phyloP scores from a whole-genome alignment of 345 rosid species.

The Linum lewisii region DNA sequence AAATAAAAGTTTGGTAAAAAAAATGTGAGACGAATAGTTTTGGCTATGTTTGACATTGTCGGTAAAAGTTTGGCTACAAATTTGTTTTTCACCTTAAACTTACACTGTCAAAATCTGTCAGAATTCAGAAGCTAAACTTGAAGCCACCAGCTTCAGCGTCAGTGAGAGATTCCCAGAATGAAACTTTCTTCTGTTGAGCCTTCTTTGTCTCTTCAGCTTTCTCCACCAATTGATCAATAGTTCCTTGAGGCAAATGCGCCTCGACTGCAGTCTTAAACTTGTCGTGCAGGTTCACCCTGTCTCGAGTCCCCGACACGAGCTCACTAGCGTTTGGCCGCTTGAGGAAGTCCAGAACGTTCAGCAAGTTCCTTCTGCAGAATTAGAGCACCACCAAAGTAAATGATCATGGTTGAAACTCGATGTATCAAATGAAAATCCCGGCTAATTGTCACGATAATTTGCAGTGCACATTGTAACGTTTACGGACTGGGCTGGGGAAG shows the following conservation, averaged over 20 bases:
- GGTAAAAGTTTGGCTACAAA: too few relatives aligned
- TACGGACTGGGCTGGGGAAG: too few relatives aligned
- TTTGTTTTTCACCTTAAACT: too few relatives aligned
- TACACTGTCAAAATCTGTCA: too few relatives aligned
- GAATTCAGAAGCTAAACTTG: conserved; percentile 74
- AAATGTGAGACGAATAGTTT: too few relatives aligned
- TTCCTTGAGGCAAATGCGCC: conserved; percentile 42
- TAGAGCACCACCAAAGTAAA: background rate
- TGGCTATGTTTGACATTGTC: too few relatives aligned
- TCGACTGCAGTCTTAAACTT: conserved; percentile 70
- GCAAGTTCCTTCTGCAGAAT: conserved; percentile 65
- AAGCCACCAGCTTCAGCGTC: conserved; percentile 65
- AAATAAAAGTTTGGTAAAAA: too few relatives aligned
- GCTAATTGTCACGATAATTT: too few relatives aligned
- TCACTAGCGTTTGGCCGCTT: conserved; percentile 75
- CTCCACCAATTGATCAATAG: conserved; percentile 38
- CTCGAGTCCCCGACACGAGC: conserved; percentile 81
- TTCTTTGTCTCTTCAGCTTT: conserved; percentile 42
- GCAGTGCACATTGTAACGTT: too few relatives aligned
- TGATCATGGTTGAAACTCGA: background rate
- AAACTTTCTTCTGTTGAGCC: conserved; percentile 41
- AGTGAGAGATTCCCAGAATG: conserved; percentile 73
- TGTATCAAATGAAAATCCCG: background rate
- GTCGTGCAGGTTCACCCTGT: conserved; percentile 63
- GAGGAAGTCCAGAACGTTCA: conserved; percentile 76